These are phyloP conservation scores for Populus euphratica DNA, from an alignment of 345 rosid genomes.

Conservation along the genomic window DNA sequence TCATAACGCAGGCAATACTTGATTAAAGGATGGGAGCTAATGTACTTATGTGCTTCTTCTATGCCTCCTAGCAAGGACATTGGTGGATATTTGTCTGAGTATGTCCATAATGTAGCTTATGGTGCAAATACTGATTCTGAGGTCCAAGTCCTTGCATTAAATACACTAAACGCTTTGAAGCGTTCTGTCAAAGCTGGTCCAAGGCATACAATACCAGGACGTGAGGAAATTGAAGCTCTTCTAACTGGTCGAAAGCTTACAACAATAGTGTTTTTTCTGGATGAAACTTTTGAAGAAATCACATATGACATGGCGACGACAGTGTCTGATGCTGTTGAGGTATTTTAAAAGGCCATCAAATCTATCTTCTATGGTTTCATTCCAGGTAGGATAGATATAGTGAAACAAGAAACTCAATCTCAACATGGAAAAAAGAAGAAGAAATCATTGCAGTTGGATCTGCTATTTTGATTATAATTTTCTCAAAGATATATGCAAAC, in stretches of 20 bases:
- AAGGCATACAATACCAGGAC: constrained; percentile 77
- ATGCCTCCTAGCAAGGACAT: constrained; percentile 99
- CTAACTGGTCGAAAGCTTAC: constrained; percentile 82
- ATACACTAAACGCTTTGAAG: constrained; percentile 83
- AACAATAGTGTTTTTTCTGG: constrained; percentile 88
- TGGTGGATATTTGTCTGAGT: constrained; percentile 87
- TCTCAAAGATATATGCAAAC: neutral
- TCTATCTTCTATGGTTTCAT: neutral
- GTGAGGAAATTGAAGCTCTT: constrained; percentile 95
- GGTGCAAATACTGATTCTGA: constrained; percentile 63
- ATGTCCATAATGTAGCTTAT: constrained; percentile 75
- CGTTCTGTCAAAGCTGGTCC: constrained; percentile 96
- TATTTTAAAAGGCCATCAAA: constrained; percentile 22
- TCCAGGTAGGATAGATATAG: neutral
- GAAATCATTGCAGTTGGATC: neutral
- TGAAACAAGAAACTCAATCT: neutral
- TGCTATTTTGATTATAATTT: neutral
- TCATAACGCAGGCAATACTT: constrained; percentile 57
- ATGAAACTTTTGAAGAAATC: constrained; percentile 98
- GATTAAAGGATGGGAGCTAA: constrained; percentile 91
- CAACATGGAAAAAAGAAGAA: neutral
- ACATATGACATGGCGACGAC: constrained; percentile 95
- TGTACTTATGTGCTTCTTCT: constrained; percentile 91
- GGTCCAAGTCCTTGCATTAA: constrained; percentile 71
- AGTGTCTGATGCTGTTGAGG: constrained; percentile 97